Conservation (phyloP, 108 stramenopile species). For the Fragilariopsis cylindrus region DNA sequence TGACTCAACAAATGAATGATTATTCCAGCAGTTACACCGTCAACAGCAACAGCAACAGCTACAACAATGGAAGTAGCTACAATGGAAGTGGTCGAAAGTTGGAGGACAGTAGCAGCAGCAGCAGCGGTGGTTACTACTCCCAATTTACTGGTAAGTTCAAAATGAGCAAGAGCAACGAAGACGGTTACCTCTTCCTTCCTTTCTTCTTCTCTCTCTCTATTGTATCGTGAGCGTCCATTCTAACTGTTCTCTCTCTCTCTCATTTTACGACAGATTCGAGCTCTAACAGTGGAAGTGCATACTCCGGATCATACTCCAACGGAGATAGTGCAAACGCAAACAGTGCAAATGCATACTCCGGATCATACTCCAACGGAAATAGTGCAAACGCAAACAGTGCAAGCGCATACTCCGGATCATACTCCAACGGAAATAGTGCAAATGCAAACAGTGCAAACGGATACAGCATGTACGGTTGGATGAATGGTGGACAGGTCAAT, state of each 20-base stretch:
- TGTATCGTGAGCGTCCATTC: background rate
- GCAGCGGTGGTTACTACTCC: slow-evolving; percentile 18
- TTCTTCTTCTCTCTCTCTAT: background rate
- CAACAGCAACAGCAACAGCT: slow-evolving; percentile 1
- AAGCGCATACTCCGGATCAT: slow-evolving; percentile 13
- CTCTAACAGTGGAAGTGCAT: background rate
- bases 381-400: slow-evolving; percentile 10
- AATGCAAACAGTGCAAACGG: slow-evolving; percentile 1
- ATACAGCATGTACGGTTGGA: background rate
- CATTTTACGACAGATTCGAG: too few species aligned
- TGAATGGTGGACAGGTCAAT: slow-evolving; percentile 9
- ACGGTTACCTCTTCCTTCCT: background rate
- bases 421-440: slow-evolving; percentile 22
- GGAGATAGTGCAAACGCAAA: background rate
- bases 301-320: background rate
- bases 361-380: slow-evolving; percentile 31
- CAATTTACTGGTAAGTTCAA: slow-evolving; percentile 8
- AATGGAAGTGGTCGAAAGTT: slow-evolving; percentile 27
- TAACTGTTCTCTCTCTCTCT: too few species aligned
- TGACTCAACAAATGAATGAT: slow-evolving; percentile 12
- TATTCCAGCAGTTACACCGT: background rate
- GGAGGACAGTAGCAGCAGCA: slow-evolving; percentile 13
- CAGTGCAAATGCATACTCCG: slow-evolving; percentile 3
- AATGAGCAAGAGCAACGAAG: slow-evolving; percentile 5
- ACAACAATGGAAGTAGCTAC: slow-evolving; percentile 5